Conservation (phyloP, 1,284 basidiomycete species). For the Papiliotrema terrestris region DNA sequence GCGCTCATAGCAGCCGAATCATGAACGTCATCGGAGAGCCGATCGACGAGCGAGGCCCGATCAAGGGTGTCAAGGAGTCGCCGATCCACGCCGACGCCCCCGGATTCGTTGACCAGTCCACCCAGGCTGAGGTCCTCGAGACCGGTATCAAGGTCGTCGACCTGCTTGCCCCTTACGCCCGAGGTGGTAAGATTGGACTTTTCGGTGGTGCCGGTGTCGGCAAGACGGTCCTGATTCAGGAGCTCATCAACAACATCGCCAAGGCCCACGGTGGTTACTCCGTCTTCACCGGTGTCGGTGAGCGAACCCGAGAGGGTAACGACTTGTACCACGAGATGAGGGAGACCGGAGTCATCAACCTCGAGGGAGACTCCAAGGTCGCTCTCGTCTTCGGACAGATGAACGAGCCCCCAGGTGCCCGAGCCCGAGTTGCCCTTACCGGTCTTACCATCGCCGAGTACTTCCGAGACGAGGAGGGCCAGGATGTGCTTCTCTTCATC, state of each 20-base stretch:
- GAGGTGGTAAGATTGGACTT: slow-evolving; percentile 99
- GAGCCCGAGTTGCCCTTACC: slow-evolving; percentile 98
- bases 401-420: slow-evolving; percentile 99
- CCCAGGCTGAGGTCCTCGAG: slow-evolving; percentile 95
- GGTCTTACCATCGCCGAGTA: slow-evolving; percentile 99
- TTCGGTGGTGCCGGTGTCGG: slow-evolving; percentile 99
- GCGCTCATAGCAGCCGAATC: slow-evolving; percentile 62
- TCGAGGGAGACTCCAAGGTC: slow-evolving; percentile 98
- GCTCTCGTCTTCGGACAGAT: slow-evolving; percentile 99
- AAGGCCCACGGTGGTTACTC: slow-evolving; percentile 99
- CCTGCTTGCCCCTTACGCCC: slow-evolving; percentile 96
- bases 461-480: slow-evolving; percentile 99
- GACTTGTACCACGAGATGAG: slow-evolving; percentile 99
- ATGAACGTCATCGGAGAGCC: slow-evolving; percentile 99
- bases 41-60: slow-evolving; percentile 98
- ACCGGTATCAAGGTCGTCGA: slow-evolving; percentile 99
- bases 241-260: slow-evolving; percentile 99
- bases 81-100: slow-evolving; percentile 98
- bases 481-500: slow-evolving; percentile 99
- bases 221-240: slow-evolving; percentile 94
- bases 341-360: slow-evolving; percentile 99
- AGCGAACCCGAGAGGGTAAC: slow-evolving; percentile 99
- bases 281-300: slow-evolving; percentile 95
- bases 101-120: slow-evolving; percentile 95
- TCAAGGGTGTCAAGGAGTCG: slow-evolving; percentile 82